Evolutionary conservation across 176 grass and related monocot species (phyloP), one percentile per base, ranked within the genome.

Genomic region (Musa beccarii): DNA sequence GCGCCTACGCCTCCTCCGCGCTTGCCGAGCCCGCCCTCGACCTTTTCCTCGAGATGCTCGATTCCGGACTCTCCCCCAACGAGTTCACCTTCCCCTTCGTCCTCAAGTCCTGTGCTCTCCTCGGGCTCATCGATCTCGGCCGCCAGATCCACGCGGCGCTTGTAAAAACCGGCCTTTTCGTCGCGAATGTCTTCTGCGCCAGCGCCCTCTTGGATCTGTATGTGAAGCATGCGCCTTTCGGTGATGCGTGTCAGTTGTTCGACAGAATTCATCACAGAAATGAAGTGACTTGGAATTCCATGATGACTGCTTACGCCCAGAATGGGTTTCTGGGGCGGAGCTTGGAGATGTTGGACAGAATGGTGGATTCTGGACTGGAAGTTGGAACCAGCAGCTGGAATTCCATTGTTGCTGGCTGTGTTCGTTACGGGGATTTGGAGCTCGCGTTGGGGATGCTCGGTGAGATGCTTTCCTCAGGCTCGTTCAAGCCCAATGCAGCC

Each of bases 321-420:
- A 82, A 89, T 61, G 83, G 83, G 11, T 86, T 76, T 53, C 83
- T 85, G 79, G 57, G 83, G 19, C 72, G 72, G 78, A 72, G 76
- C 16, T 76, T 89, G 50, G 53, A 75, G 61, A 79, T 89, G 53
- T 78, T 89, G 73, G 72, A 62, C 54, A 34, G 20, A 21, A 86
- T 89, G 87, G 73, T 29, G 13, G 76, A 79, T 9, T 72, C 71
- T 9, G 68, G 83, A 54, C 1, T 89, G 66, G n/a, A 66, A 23
- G 73, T 82, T 43, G 83, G 67, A 19, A 75, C 76, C 8, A 61
- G 71, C 61, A 89, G 78, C 71, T 89, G 87, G 83, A 89, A 89
- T 72, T 75, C 83, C 0, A 57, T 86, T 55, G 71, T 89, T 53
- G 75, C 57, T 1, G 80, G 87, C n/a, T 89, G 87, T 20, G 73